phyloP scores from a whole-genome alignment of 306 rosid genomes.

The Cyclanthera cordifolia region DNA sequence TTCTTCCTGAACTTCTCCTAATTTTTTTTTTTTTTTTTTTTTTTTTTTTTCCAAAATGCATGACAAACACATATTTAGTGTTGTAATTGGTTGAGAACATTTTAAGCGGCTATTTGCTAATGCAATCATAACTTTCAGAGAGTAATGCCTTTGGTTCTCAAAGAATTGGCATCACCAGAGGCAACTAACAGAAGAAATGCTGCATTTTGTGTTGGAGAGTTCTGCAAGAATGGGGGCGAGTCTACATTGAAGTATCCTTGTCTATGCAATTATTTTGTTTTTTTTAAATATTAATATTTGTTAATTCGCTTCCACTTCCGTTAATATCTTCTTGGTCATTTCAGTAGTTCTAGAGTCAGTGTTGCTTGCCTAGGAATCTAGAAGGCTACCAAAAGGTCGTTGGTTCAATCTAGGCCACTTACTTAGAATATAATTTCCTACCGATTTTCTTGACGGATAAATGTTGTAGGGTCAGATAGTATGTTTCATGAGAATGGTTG shows the following conservation, averaged over 20 bases:
- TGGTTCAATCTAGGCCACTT: too few species aligned
- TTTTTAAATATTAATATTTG: too few species aligned
- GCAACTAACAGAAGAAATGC: slow-evolving; percentile 96
- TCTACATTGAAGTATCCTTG: slow-evolving; percentile 75
- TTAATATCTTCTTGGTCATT: background rate
- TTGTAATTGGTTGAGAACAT: background rate
- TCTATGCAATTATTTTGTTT: background rate
- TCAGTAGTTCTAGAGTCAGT: too few species aligned
- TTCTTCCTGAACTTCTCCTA: background rate
- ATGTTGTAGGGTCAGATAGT: too few species aligned
- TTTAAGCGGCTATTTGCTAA: slow-evolving; percentile 19
- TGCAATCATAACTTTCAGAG: slow-evolving; percentile 39
- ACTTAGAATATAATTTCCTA: too few species aligned
- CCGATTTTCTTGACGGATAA: too few species aligned
- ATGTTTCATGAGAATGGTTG: too few species aligned
- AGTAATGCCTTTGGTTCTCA: slow-evolving; percentile 76
- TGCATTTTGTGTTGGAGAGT: slow-evolving; percentile 97
- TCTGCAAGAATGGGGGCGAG: slow-evolving; percentile 87
- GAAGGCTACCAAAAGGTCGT: too few species aligned
- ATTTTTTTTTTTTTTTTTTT: background rate
- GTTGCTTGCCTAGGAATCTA: background rate
- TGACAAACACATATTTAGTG: background rate
- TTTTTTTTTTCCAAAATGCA: background rate
- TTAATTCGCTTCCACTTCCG: background rate
- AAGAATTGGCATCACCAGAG: slow-evolving; percentile 76